Conservation (phyloP, 768 basidiomycete genomes). For the Collybia mongolica region DNA sequence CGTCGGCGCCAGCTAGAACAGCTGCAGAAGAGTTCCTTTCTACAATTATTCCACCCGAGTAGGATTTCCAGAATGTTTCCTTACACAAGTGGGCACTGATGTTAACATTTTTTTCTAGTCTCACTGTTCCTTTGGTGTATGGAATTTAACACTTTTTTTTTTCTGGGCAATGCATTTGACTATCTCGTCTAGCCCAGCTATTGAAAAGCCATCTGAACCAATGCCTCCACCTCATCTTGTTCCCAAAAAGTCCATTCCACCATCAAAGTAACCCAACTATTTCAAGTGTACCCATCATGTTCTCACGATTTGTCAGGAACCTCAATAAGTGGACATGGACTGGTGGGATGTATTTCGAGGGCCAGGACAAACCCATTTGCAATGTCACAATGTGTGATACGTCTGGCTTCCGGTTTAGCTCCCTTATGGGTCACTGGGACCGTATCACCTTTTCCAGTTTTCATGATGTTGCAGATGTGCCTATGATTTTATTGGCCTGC, state of each 20-base stretch:
- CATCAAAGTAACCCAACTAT: conserved; percentile 16
- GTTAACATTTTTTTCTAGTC: conserved; percentile 16
- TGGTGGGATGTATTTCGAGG: conserved; percentile 49
- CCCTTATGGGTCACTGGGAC: conserved; percentile 39
- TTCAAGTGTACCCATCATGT: not conserved
- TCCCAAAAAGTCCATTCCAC: conserved; percentile 9
- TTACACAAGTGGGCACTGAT: not conserved
- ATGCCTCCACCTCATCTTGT: conserved; percentile 19
- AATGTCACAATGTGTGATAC: conserved; percentile 45
- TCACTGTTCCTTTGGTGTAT: conserved; percentile 34
- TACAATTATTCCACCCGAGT: conserved; percentile 18
- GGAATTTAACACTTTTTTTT: not conserved
- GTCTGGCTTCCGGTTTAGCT: conserved; percentile 47
- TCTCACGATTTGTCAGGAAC: conserved; percentile 36
- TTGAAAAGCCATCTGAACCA: conserved; percentile 20
- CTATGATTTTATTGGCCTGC: conserved; percentile 47
- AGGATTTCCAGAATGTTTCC: not conserved
- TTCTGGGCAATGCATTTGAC: not conserved
- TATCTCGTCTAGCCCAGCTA: conserved; percentile 16
- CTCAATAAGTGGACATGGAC: conserved; percentile 67
- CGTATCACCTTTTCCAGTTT: conserved; percentile 45
- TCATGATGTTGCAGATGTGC: conserved; percentile 46
- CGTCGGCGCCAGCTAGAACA: no score
- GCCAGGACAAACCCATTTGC: conserved; percentile 44
- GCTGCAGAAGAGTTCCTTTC: conserved; percentile 3